Evolutionary conservation across 331 rosid species (phyloP), one percentile per base, ranked within the genome.

Genomic region (Pyracantha coccinea): DNA sequence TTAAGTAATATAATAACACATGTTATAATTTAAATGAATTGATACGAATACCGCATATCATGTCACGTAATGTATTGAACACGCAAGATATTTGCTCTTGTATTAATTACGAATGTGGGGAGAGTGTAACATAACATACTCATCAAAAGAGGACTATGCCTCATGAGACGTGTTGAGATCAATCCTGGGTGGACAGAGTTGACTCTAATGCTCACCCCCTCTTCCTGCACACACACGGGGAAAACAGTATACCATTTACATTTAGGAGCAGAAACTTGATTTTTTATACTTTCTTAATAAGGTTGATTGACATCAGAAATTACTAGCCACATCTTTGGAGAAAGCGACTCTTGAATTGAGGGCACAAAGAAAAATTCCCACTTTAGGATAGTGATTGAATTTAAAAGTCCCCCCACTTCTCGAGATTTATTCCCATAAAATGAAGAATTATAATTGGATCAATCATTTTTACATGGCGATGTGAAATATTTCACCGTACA

Each of bases 81-180:
- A 23, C 0, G 8, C 5, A 57, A 57, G 15, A 57, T 57, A 57
- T 5, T 59, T 0, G n/a, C 2, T 17, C 21, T 16, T 50, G 0
- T 50, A 6, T 50, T 17, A 50, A 2, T 7, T 16, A 2, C 1
- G 20, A 2, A 50, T 50, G 13, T 16, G 50, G 13, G 28, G 19
- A 6, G 6, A 8, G 31, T 16, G 68, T 33, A 12, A 55, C 96
- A 50, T 33, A 9, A 60, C 97, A 50, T 87, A 94, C 99, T 74
- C 93, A 92, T 94, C 1, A 83, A 81, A 72, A 86, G 35, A 47
- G 90, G 65, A 68, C 96, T 92, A 47, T 94, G 91, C 84, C 97
- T 87, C 97, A 94, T 90, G 10, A 94, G 99, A 72, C 97, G 99
- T 25, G 97, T 94, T 97, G 92, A 87, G 35, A 94, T 94, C 19